Base-by-base conservation (phyloP, 768 basidiomycete genomes). In the Russula olivacea region DNA sequence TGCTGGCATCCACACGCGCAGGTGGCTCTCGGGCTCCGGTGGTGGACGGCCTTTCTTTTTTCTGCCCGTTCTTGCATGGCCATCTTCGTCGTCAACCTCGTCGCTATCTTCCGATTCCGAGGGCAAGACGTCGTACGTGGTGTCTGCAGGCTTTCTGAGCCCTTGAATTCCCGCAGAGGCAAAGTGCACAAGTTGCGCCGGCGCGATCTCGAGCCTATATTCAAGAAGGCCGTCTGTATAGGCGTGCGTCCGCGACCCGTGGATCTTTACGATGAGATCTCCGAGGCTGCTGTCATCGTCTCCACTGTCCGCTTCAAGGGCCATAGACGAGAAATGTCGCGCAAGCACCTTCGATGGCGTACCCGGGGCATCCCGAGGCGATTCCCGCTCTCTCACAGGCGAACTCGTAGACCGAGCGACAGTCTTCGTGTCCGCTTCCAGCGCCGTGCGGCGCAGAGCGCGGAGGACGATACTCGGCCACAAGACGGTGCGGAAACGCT, bases 1-100 rank as follows among this genome's bases (percentile, higher is more conserved):
- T 25, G 88, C 91, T 0, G 93, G 89, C 74, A 93, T 81, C 93
- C 93, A 96, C 12, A 93, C 71, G 15, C 87, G 79, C 54, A 86
- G 71, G 59, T 81, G 81, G 53, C 76, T 79, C n/a, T 76, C 74
- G 0, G 86, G 86, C 66, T 83, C 80, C 2, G 79, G 75, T 4
- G 81, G 73, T 45, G 76, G 73, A 56, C 74, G 68, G 74, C 77
- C 11, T 66, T 69, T 68, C 61, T 71, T 73, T 52, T 38, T 68
- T 12, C 73, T 75, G n/a, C 77, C 79, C 1, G 74, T 78, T 0
- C 78, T 43, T 7, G 6, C 55, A n/a, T 30, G 10, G 12, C 12
- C 80, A 9, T 78, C 83, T 4, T 78, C 80, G 0, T 77, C 82
- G 4, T 77, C 82, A 15, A 6, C 17, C 11, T 78, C 82, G 69